Percentiles rank a stretch among this genome's conserved stretches.
phyloP scores from a whole-genome alignment of 768 basidiomycete species.

The Melanogaster broomeanus region DNA sequence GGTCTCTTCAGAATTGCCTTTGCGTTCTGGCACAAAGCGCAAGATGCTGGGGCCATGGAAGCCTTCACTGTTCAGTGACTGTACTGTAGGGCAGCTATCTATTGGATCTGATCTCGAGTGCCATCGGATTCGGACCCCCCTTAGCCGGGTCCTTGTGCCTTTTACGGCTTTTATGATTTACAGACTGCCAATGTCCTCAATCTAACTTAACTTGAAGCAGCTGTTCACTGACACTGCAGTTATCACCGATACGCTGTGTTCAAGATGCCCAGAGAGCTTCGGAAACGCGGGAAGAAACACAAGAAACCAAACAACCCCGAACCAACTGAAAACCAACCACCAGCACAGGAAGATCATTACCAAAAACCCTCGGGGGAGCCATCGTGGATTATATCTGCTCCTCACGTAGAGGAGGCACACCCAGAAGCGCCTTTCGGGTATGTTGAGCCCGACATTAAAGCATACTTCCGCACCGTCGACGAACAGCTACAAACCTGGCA shows the following conservation, averaged over 20 bases:
- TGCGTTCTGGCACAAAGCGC: constrained; percentile 72
- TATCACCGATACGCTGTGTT: background rate
- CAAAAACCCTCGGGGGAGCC: constrained; percentile 43
- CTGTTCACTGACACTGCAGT: background rate
- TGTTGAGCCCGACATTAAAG: constrained; percentile 87
- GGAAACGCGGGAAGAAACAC: constrained; percentile 78
- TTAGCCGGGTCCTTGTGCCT: too few relatives aligned
- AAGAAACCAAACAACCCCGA: constrained; percentile 46
- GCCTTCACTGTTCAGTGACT: background rate
- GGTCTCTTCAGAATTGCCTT: constrained; percentile 91
- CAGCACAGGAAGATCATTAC: constrained; percentile 3
- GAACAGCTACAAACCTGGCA: constrained; percentile 89
- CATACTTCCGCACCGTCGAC: constrained; percentile 90
- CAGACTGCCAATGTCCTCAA: too few relatives aligned
- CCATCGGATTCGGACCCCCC: too few relatives aligned
- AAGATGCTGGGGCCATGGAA: constrained; percentile 77
- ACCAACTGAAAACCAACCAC: background rate
- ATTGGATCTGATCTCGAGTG: too few relatives aligned
- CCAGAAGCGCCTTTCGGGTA: constrained; percentile 86
- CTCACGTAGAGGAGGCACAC: constrained; percentile 42
- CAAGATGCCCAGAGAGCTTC: constrained; percentile 70
- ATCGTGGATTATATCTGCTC: constrained; percentile 67
- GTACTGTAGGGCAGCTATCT: too few relatives aligned
- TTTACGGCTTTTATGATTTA: too few relatives aligned
- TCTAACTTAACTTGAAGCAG: background rate